Evolutionary conservation across 1,284 basidiomycete species (phyloP), one percentile per base, ranked within the genome.

Genomic region (Leccinum subspadiceum): DNA sequence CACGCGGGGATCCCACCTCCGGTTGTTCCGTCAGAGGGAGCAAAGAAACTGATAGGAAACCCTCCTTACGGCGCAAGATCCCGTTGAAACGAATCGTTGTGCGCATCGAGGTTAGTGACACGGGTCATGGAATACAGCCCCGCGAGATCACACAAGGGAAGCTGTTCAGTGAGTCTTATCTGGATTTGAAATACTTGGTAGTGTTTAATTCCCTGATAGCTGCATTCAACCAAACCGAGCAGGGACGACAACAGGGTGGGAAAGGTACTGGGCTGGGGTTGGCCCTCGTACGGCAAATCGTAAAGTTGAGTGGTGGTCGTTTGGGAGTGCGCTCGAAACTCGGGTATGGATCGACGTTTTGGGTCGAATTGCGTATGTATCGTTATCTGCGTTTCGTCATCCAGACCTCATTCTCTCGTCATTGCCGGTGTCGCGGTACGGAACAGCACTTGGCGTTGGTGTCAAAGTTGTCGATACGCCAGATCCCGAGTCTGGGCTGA

Each of bases 251-350:
- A 66, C 94, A 96, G 77, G 90, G 91, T 62, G 92, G 91, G 8
- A 94, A 94, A 76, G 93, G 93, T 2, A 93, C 91, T 0, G 93
- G 93, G 2, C 77, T 95, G n/a, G 94, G 93, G 12, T 74, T 96
- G 20, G 93, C 93, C 2, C 82, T 96, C 20, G 92, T 95, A n/a
- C 81, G 92, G 44, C 92, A 93, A 70, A 95, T 96, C 60, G 90
- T 96, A 64, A 92, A 90, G 73, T 79, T 93, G 35, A 88, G 84
- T 57, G 87, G 89, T 8, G 94, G 93, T 5, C 82, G 92, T 22
- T 77, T 94, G 9, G 92, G 93, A n/a, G 82, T 90, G 20, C 77
- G 75, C 62, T 88, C 86, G 5, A 84, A 85, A 69, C 76, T 82
- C 2, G 80, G 81, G 5, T 74, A 79, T 65, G 89, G 89, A 10